Conservation (phyloP, 352 stramenopile species). For the Pythium grandisporangium region DNA sequence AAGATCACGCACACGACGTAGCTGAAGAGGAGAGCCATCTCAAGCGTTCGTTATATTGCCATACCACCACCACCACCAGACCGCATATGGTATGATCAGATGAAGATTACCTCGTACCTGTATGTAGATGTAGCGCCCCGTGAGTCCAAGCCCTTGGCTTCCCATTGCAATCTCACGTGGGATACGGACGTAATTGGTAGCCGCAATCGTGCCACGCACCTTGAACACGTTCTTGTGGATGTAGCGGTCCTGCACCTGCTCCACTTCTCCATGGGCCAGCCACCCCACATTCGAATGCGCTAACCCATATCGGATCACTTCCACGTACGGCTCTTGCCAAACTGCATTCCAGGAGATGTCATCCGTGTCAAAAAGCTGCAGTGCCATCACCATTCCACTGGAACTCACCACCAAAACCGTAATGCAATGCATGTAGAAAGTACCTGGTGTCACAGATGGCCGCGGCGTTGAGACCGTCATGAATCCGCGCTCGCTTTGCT, state of each 20-base stretch:
- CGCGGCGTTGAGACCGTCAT: too few relatives aligned
- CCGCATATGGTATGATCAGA: too few relatives aligned
- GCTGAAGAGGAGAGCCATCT: constrained; percentile 2
- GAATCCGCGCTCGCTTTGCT: too few relatives aligned
- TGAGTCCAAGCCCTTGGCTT: constrained; percentile 49
- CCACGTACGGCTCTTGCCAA: constrained; percentile 82
- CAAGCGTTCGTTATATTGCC: background rate
- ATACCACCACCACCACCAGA: background rate
- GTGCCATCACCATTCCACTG: too few relatives aligned
- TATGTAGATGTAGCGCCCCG: constrained; percentile 60
- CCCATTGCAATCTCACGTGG: constrained; percentile 43
- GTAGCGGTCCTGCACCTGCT: constrained; percentile 45
- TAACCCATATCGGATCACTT: constrained; percentile 74
- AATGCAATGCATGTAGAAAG: too few relatives aligned
- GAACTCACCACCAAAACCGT: too few relatives aligned
- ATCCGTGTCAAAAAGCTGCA: background rate
- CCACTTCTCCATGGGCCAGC: constrained; percentile 51
- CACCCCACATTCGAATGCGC: constrained; percentile 46
- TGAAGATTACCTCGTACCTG: too few relatives aligned
- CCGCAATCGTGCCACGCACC: constrained; percentile 60
- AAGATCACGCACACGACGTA: constrained; percentile 26
- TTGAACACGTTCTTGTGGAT: constrained; percentile 78
- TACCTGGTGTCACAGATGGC: too few relatives aligned
- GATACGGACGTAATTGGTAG: constrained; percentile 67
- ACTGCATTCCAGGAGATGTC: constrained; percentile 17